Percentiles rank a stretch among this genome's conserved stretches.
Conservation (phyloP, 2,329 filamentous ascomycete species). For the Biscogniauxia mediterranea region DNA sequence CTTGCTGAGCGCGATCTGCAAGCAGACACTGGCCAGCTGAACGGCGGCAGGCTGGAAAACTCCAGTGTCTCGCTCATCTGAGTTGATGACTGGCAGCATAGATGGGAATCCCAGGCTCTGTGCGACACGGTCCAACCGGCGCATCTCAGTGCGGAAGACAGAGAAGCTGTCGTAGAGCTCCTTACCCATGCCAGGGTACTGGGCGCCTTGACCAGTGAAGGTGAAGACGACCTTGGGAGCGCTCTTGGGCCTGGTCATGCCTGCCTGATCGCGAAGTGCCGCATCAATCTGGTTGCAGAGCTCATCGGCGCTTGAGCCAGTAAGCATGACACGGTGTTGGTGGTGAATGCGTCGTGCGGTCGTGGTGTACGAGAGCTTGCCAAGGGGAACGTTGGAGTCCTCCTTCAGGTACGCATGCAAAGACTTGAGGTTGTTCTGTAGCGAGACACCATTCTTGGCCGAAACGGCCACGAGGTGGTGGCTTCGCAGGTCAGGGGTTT, state of each 20-base stretch:
- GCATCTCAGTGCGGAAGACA: constrained; percentile 38
- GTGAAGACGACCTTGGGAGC: constrained; percentile 39
- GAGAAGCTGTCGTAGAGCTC: constrained; percentile 12
- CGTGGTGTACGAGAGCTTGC: constrained; percentile 61
- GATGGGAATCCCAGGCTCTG: constrained; percentile 47
- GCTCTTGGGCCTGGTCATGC: constrained; percentile 39
- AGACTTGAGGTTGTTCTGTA: constrained; percentile 52
- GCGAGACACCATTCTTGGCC: constrained; percentile 48
- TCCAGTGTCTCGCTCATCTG: constrained; percentile 35
- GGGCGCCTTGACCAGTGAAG: constrained; percentile 25
- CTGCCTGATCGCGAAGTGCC: constrained; percentile 37
- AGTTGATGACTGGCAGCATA: constrained; percentile 47
- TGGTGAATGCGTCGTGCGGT: constrained; percentile 62
- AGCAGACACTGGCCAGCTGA: constrained; percentile 47
- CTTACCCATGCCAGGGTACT: constrained; percentile 16
- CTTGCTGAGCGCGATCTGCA: constrained; percentile 51
- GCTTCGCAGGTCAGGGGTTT: constrained; percentile 43
- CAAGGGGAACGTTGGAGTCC: constrained; percentile 47
- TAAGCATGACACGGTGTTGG: constrained; percentile 46
- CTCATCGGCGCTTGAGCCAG: constrained; percentile 36
- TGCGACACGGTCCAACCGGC: constrained; percentile 52
- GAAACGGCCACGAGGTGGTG: constrained; percentile 54
- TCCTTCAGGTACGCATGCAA: constrained; percentile 49
- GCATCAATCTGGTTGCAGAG: constrained; percentile 35
- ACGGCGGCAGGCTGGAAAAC: constrained; percentile 42